Conservation (phyloP, 108 stramenopile species). For the Phaeodactylum tricornutum region DNA sequence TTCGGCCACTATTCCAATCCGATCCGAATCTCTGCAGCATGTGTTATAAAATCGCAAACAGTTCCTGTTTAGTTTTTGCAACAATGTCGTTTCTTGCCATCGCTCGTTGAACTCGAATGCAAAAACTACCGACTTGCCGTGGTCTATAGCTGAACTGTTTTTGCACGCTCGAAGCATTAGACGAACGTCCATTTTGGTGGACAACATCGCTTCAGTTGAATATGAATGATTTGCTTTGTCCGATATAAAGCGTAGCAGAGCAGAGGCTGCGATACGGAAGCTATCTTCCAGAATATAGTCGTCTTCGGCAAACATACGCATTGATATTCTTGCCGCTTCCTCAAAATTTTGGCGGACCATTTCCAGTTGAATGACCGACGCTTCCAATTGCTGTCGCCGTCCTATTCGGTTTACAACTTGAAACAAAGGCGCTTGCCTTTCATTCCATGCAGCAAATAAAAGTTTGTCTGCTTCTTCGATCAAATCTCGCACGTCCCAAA, state of each 20-base stretch:
- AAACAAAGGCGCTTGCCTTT: slow-evolving; percentile 23
- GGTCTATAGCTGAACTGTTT: slow-evolving; percentile 11
- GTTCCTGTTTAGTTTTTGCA: slow-evolving; percentile 4
- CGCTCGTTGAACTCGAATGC: slow-evolving; percentile 18
- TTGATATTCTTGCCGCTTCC: slow-evolving; percentile 32
- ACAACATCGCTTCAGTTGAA: neutral
- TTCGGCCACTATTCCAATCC: slow-evolving; percentile 11
- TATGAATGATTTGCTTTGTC: neutral
- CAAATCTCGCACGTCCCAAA: slow-evolving; percentile 33
- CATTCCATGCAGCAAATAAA: slow-evolving; percentile 23
- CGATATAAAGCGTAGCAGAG: slow-evolving; percentile 8
- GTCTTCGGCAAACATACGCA: slow-evolving; percentile 54
- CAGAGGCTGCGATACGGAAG: slow-evolving; percentile 17
- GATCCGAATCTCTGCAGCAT: slow-evolving; percentile 10
- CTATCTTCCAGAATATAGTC: slow-evolving; percentile 35
- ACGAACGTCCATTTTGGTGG: slow-evolving; percentile 7
- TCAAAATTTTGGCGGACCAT: slow-evolving; percentile 10
- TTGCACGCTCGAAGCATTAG: slow-evolving; percentile 10
- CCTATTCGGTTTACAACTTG: slow-evolving; percentile 24
- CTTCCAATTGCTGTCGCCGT: slow-evolving; percentile 43
- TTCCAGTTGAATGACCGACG: slow-evolving; percentile 22
- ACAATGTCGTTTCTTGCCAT: slow-evolving; percentile 2
- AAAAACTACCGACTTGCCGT: slow-evolving; percentile 17
- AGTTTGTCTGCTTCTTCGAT: slow-evolving; percentile 26
- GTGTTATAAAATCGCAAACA: slow-evolving; percentile 10